A percentile compares a stretch with the other conserved stretches of the same genome.
These are phyloP conservation scores for Salvia rosmarinus DNA, from an alignment of 257 asterid genomes.

Conservation along the genomic window DNA sequence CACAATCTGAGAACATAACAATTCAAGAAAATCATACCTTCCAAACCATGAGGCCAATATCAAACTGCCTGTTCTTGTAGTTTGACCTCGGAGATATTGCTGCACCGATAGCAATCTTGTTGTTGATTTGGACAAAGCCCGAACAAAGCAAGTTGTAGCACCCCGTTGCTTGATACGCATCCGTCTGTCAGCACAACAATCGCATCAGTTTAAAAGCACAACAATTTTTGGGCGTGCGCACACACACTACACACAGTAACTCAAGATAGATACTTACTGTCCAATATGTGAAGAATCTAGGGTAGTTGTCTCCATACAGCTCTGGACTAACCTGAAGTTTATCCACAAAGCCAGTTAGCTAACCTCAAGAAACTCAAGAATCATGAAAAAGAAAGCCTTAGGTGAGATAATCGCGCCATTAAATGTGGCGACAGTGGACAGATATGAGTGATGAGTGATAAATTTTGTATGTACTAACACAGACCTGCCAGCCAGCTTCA, in stretches of 20 bases:
- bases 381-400: not conserved
- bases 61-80: conserved; percentile 65
- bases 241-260: not conserved
- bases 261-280: conserved; percentile 57
- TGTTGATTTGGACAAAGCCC: conserved; percentile 86
- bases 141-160: conserved; percentile 92
- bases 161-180: conserved; percentile 96
- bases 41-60: conserved; percentile 93
- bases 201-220: not conserved
- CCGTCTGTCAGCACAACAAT: conserved; percentile 53
- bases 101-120: conserved; percentile 91
- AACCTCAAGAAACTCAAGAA: conserved; percentile 11
- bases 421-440: conserved; percentile 15
- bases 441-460: conserved; percentile 6
- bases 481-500: conserved; percentile 99
- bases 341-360: conserved; percentile 19
- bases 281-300: conserved; percentile 93
- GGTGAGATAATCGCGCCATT: not conserved
- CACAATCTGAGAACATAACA: not conserved
- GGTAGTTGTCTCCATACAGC: conserved; percentile 81
- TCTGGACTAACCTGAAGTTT: conserved; percentile 77
- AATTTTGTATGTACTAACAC: conserved; percentile 16
- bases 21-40: conserved; percentile 53
- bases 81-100: conserved; percentile 92
- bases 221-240: not conserved